phyloP scores from a whole-genome alignment of 768 basidiomycete genomes.

The Psilocybe azurescens region DNA sequence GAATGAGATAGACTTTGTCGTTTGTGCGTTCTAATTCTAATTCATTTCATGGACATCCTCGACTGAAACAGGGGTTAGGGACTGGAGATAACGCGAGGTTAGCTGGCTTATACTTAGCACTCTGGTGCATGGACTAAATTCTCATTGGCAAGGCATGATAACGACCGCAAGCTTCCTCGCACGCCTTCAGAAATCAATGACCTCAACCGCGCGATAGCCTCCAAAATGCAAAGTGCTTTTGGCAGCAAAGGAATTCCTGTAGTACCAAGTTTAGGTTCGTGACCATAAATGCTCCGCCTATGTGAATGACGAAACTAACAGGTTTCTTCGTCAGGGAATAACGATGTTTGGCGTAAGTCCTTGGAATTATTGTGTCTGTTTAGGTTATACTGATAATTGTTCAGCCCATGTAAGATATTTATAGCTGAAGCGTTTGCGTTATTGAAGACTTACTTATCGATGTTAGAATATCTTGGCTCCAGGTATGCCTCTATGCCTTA shows the following conservation, averaged over 20 bases:
- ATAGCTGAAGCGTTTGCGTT: conserved; percentile 6
- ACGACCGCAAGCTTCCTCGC: conserved; percentile 80
- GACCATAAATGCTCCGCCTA: not conserved
- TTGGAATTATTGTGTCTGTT: conserved; percentile 14
- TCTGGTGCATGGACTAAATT: conserved; percentile 11
- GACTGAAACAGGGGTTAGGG: conserved; percentile 46
- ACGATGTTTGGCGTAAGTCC: conserved; percentile 86
- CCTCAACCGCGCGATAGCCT: conserved; percentile 69
- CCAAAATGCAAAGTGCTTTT: conserved; percentile 79
- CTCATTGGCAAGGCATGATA: conserved; percentile 69
- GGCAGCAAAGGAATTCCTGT: conserved; percentile 72
- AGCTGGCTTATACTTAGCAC: not conserved
- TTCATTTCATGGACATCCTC: not conserved
- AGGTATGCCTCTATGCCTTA: conserved; percentile 41
- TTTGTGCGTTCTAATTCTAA: conserved; percentile 57
- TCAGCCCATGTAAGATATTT: conserved; percentile 59
- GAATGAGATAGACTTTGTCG: conserved; percentile 86
- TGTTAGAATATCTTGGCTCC: conserved; percentile 67
- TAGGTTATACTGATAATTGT: conserved; percentile 15
- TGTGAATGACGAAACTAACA: not conserved
- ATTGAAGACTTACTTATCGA: conserved; percentile 5
- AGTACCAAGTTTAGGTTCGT: conserved; percentile 77
- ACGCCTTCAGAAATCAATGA: conserved; percentile 81
- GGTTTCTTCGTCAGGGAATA: conserved; percentile 64
- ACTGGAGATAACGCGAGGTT: conserved; percentile 80